Evolutionary conservation across 768 basidiomycete species (phyloP).

Genomic region (Hortiboletus flavorubellus): DNA sequence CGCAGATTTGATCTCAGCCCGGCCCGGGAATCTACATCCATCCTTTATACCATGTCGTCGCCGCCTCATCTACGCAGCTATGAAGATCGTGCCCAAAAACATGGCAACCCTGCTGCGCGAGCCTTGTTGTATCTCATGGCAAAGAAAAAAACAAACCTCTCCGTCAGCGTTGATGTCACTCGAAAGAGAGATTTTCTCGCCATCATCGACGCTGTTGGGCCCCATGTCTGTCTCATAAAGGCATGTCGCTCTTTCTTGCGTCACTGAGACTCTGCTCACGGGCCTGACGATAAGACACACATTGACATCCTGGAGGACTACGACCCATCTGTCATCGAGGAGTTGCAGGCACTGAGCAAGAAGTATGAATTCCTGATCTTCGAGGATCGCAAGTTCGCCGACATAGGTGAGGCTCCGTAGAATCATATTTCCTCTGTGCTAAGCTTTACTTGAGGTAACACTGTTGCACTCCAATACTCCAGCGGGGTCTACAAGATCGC

Average conservation of each 20-base stretch:
- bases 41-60: slow-evolving; percentile 26
- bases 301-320: slow-evolving; percentile 96
- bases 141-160: slow-evolving; percentile 86
- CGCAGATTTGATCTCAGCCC: background rate
- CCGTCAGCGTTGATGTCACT: slow-evolving; percentile 94
- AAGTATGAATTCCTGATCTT: slow-evolving; percentile 95
- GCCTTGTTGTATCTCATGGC: slow-evolving; percentile 78
- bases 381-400: slow-evolving; percentile 98
- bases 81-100: slow-evolving; percentile 51
- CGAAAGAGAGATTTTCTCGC: slow-evolving; percentile 71
- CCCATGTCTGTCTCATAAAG: slow-evolving; percentile 93
- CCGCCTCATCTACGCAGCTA: slow-evolving; percentile 54
- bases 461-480: slow-evolving; percentile 92
- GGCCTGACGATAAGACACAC: slow-evolving; percentile 69
- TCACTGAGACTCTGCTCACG: slow-evolving; percentile 20
- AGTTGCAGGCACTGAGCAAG: slow-evolving; percentile 63
- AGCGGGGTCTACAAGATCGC: slow-evolving; percentile 92
- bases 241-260: slow-evolving; percentile 37
- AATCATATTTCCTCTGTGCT: background rate
- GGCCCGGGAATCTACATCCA: too few species aligned
- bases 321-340: slow-evolving; percentile 62
- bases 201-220: slow-evolving; percentile 86
- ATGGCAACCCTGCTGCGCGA: slow-evolving; percentile 74
- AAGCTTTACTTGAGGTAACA: slow-evolving; percentile 68
- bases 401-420: slow-evolving; percentile 68